phyloP scores from a whole-genome alignment of 2,329 filamentous ascomycete genomes.

The Xylaria sp. region DNA sequence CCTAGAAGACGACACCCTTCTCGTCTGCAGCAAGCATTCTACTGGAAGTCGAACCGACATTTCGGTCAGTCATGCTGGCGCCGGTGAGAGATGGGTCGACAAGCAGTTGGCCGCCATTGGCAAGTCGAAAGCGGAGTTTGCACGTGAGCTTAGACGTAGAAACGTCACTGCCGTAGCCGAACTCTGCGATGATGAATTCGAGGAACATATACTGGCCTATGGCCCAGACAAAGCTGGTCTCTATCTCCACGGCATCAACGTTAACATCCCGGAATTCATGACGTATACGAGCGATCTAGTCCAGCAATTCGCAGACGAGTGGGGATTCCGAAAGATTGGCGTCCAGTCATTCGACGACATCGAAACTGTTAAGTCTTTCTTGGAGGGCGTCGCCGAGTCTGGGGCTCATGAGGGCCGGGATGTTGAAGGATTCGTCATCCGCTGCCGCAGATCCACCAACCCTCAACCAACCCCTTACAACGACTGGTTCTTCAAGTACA shows the following conservation, averaged over 20 bases:
- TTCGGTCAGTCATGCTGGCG: conserved; percentile 78
- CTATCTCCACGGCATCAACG: conserved; percentile 94
- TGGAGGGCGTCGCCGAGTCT: conserved; percentile 83
- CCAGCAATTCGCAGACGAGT: conserved; percentile 84
- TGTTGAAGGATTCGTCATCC: conserved; percentile 94
- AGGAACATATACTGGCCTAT: conserved; percentile 95
- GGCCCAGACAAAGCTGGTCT: conserved; percentile 80
- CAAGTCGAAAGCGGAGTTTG: conserved; percentile 78
- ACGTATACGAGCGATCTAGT: conserved; percentile 85
- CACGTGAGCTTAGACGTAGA: conserved; percentile 71
- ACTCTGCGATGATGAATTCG: conserved; percentile 92
- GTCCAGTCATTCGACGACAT: conserved; percentile 78
- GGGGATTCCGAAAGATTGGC: conserved; percentile 91
- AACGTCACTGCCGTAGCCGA: conserved; percentile 96
- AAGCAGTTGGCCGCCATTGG: conserved; percentile 76
- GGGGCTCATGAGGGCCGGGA: conserved; percentile 89
- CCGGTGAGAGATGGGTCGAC: conserved; percentile 81
- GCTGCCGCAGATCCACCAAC: conserved; percentile 72
- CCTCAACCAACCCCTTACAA: conserved; percentile 58
- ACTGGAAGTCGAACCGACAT: conserved; percentile 77
- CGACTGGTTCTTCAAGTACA: conserved; percentile 99
- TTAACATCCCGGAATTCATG: conserved; percentile 89
- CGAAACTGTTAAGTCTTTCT: conserved; percentile 72
- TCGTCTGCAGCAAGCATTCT: conserved; percentile 99
- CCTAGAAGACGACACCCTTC: conserved; percentile 81